These are phyloP conservation scores for Trichoderma sp. DNA, from an alignment of 2,329 filamentous ascomycete genomes.

Conservation along the genomic window DNA sequence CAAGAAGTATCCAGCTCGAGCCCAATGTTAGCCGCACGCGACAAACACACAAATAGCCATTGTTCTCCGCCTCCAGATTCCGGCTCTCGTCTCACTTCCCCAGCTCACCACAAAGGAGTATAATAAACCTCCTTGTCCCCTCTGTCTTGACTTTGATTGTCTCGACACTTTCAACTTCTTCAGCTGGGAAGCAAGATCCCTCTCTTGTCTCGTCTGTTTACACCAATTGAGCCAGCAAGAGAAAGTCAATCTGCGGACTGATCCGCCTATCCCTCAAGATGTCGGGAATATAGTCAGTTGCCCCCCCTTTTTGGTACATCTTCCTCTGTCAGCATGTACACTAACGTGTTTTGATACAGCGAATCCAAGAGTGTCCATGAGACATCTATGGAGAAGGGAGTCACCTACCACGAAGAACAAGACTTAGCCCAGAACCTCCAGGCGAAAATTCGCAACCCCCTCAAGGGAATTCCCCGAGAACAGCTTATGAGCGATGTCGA, in stretches of 20 bases:
- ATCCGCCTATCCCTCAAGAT: conserved; percentile 6
- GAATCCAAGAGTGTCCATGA: conserved; percentile 22
- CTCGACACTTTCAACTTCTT: conserved; percentile 1
- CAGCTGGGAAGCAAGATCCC: not conserved
- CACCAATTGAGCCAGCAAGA: not conserved
- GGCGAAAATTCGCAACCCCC: conserved; percentile 47
- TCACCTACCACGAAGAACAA: conserved; percentile 32
- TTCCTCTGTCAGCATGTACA: not conserved
- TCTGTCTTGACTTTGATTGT: conserved; percentile 18
- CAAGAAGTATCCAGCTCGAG: not conserved
- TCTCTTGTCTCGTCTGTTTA: not conserved
- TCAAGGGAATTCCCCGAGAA: conserved; percentile 48
- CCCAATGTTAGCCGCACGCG: conserved; percentile 15
- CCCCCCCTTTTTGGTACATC: not conserved
- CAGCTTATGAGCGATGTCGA: conserved; percentile 58
- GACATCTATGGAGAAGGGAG: conserved; percentile 28
- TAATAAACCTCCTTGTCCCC: conserved; percentile 16
- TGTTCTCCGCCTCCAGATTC: conserved; percentile 20
- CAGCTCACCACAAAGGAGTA: conserved; percentile 9
- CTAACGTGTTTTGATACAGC: conserved; percentile 12
- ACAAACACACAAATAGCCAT: conserved; percentile 18
- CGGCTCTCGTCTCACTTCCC: conserved; percentile 14
- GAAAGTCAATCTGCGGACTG: not conserved
- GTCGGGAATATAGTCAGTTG: conserved; percentile 18
- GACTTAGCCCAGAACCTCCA: conserved; percentile 41